A percentile compares a stretch with the other conserved stretches of the same genome.
These are phyloP conservation scores for Chaetomium sp. DNA, from an alignment of 2,329 filamentous ascomycete genomes.

Conservation along the genomic window DNA sequence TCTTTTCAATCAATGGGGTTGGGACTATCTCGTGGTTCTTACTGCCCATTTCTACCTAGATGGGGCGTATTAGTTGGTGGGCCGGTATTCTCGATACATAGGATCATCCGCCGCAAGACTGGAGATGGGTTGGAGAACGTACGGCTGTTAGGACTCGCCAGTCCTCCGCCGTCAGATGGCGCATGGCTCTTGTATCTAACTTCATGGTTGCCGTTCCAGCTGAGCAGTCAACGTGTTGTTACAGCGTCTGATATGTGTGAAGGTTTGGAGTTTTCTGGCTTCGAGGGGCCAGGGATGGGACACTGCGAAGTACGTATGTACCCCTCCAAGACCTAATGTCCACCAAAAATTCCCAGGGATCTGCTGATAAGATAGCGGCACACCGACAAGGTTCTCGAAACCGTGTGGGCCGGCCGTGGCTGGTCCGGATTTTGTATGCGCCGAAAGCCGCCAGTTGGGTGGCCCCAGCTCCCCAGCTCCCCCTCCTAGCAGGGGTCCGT, in stretches of 20 bases:
- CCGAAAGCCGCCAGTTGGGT: constrained; percentile 25
- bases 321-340: constrained; percentile 17
- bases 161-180: constrained; percentile 86
- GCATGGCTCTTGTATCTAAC: constrained; percentile 87
- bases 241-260: no score
- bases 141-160: constrained; percentile 93
- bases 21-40: constrained; percentile 97
- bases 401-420: no score
- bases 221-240: not conserved
- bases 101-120: constrained; percentile 11
- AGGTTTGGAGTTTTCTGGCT: no score
- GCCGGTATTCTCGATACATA: constrained; percentile 3
- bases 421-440: constrained; percentile 19
- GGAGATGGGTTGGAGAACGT: constrained; percentile 34
- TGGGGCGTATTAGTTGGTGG: constrained; percentile 20
- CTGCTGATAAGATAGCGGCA: constrained; percentile 15
- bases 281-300: no score
- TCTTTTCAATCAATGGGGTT: constrained; percentile 76
- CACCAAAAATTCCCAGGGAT: constrained; percentile 16
- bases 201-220: constrained; percentile 58
- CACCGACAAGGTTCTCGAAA: constrained; percentile 1
- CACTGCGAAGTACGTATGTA: not conserved
- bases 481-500: constrained; percentile 18
- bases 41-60: constrained; percentile 82
- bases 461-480: not conserved